Evolutionary conservation across 306 rosid species (phyloP), one percentile per base, ranked within the genome.

Genomic region (Glycine latifolia): DNA sequence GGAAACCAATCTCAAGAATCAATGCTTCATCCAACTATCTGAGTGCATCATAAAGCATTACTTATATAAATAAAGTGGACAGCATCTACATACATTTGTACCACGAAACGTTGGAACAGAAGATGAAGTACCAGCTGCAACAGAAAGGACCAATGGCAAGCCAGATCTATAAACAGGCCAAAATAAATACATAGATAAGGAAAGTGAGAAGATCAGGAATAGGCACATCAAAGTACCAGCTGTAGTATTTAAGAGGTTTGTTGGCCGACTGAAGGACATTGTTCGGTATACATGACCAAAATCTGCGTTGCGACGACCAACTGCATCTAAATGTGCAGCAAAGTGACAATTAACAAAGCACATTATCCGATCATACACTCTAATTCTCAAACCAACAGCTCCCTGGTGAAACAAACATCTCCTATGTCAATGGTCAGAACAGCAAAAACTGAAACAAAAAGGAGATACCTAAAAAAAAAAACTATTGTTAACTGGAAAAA

Each of bases 261-360:
- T 86, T 47, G 94, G 91, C 79, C 96, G 88, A 81, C 72, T 77
- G 75, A 95, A 95, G 74, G 93, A 75, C 99, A 93, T 95, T 48
- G 94, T 93, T 55, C 92, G 95, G 73, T 88, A 95, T 66, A 95
- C 98, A 89, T 90, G 89, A 85, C 90, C 97, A 56, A 95, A 95
- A 87, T 95, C 99, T 52, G 95, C 92, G 84, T 95, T 95, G 61
- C 99, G 98, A 77, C 99, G 98, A 82, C 76, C 73, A 72, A 95
- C 98, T 71, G 97, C 99, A 68, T 95, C 99, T 79, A 88, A 85
- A 89, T 95, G 99, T 65, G 99, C 99, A 73, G 99, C 99, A 85
- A 95, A 95, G 92, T 95, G 99, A 84, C 99, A 95, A 88, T 93
- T 95, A 55, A 95, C 92, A 85, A 93, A 93, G 91, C 99, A 93